phyloP scores from a whole-genome alignment of 2,329 filamentous ascomycete genomes.

The Zasmidium citrigriseum region DNA sequence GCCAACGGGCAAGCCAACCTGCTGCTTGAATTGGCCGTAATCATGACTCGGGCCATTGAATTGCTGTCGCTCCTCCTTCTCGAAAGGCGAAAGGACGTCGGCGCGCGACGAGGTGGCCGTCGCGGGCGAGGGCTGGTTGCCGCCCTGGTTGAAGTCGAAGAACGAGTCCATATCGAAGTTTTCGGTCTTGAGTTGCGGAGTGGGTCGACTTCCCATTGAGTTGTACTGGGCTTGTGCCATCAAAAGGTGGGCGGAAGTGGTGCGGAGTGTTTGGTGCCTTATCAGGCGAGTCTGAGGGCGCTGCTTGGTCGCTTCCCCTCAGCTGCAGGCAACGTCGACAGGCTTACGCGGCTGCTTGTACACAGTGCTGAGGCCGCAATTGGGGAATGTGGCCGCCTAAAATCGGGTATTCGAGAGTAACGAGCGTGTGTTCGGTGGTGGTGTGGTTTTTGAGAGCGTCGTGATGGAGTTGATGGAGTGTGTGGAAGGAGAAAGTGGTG shows the following conservation, averaged over 20 bases:
- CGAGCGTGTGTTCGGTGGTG: not conserved
- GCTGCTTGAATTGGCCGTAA: conserved; percentile 93
- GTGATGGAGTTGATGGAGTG: conserved; percentile 3
- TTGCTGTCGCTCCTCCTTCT: conserved; percentile 39
- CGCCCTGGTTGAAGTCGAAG: conserved; percentile 41
- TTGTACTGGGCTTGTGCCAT: conserved; percentile 1
- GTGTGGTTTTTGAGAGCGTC: not conserved
- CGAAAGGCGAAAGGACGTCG: conserved; percentile 34
- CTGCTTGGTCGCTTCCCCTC: conserved; percentile 4
- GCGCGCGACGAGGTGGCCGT: conserved; percentile 29
- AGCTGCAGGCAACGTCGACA: conserved; percentile 5
- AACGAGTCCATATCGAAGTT: conserved; percentile 42
- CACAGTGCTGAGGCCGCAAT: not conserved
- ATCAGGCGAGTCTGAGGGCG: conserved; percentile 1
- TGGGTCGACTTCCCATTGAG: conserved; percentile 27
- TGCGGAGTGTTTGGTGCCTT: conserved; percentile 5
- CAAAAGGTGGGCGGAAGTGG: conserved; percentile 6
- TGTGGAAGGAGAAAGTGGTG: conserved; percentile 1
- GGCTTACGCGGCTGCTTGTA: conserved; percentile 11
- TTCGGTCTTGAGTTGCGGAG: conserved; percentile 36
- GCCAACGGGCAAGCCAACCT: conserved; percentile 87
- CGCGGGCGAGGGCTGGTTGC: conserved; percentile 30
- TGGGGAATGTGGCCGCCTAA: not conserved
- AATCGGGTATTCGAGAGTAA: not conserved
- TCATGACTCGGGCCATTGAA: conserved; percentile 74